Evolutionary conservation across 108 stramenopile genomes (phyloP).

Genomic region (Conticribra weissflogii): DNA sequence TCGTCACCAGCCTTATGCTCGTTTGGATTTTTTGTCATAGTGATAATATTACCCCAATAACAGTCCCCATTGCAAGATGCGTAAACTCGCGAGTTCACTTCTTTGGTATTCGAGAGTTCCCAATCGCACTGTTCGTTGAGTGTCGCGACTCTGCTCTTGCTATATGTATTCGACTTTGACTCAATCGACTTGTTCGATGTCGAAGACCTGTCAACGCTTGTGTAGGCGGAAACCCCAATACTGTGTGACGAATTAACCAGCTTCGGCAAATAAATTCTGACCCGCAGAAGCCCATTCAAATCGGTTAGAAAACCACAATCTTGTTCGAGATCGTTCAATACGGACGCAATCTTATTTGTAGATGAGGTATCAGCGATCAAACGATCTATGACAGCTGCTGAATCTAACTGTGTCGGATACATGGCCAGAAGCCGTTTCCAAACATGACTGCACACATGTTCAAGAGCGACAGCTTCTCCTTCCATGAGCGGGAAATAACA

Average conservation of each 20-base stretch:
- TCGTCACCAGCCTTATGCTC: neutral
- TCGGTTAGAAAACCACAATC: slow-evolving; percentile 22
- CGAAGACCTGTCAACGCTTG: no score
- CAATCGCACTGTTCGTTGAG: no score
- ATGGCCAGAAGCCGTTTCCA: slow-evolving; percentile 16
- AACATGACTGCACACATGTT: slow-evolving; percentile 12
- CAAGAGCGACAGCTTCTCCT: slow-evolving; percentile 1
- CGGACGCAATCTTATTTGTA: slow-evolving; percentile 12
- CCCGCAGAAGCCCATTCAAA: slow-evolving; percentile 23
- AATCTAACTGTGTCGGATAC: slow-evolving; percentile 6
- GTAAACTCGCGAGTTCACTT: neutral
- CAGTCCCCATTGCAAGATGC: neutral
- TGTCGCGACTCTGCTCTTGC: no score
- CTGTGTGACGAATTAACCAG: no score
- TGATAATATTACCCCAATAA: neutral
- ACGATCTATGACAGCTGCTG: neutral
- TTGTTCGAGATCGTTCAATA: slow-evolving; percentile 40
- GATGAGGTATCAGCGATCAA: slow-evolving; percentile 1
- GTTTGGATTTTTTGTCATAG: neutral
- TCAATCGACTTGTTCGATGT: no score
- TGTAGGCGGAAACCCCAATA: no score
- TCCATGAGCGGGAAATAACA: slow-evolving; percentile 28
- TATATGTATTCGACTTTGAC: no score
- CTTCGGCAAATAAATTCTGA: slow-evolving; percentile 20
- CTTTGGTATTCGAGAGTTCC: neutral